These are phyloP conservation scores for Arthrobotrys conoides DNA, from an alignment of 2,329 filamentous ascomycete genomes.

Conservation along the genomic window DNA sequence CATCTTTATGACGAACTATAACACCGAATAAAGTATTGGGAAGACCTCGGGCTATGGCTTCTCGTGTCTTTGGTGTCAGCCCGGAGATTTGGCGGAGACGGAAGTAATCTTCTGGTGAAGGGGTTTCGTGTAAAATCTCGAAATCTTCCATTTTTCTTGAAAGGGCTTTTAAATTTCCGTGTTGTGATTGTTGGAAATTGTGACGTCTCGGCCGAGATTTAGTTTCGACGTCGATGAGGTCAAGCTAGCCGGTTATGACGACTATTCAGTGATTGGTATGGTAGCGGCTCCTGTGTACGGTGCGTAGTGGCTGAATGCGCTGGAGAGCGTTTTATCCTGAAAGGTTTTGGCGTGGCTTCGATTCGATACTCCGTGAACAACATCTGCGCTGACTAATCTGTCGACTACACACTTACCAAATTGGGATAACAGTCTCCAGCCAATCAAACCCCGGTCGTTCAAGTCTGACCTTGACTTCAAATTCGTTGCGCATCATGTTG, in stretches of 20 bases:
- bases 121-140: conserved; percentile 8
- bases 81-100: conserved; percentile 40
- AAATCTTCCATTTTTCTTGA: conserved; percentile 3
- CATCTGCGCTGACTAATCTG: conserved; percentile 5
- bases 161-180: not conserved
- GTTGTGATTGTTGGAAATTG: conserved; percentile 4
- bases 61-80: conserved; percentile 32
- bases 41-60: conserved; percentile 35
- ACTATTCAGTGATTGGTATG: not conserved
- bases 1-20: not conserved
- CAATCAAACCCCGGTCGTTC: conserved; percentile 31
- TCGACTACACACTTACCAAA: not conserved
- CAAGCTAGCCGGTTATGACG: not conserved
- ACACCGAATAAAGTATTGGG: conserved; percentile 42
- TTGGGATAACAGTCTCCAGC: conserved; percentile 33
- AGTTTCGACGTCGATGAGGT: not conserved
- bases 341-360: not conserved
- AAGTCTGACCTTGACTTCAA: not conserved
- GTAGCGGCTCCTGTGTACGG: too few species aligned
- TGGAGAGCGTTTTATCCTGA: not conserved
- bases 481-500: too few species aligned
- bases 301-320: not conserved
- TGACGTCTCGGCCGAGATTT: not conserved
- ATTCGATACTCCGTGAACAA: not conserved
- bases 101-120: conserved; percentile 32